Evolutionary conservation across 169 alveolate genomes (phyloP), one percentile per base, ranked within the genome.

Genomic region (Eimeria mitis): DNA sequence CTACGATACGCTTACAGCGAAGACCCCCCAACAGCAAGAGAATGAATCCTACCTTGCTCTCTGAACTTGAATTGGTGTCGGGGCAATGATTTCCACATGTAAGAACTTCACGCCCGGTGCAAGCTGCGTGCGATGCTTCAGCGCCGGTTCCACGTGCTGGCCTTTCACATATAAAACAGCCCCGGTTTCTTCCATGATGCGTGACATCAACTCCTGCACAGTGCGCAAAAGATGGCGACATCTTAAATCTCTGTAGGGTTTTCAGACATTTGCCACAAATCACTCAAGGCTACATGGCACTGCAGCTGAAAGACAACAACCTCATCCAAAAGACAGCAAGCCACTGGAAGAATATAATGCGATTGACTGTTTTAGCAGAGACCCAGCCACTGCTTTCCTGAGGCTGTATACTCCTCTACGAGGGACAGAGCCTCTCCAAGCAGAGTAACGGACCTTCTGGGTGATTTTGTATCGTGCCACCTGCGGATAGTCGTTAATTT

Each of bases 401-500:
- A 34, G 78, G 34, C 0, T 13, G n/a, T 19, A 34, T 16, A 7
- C 16, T 40, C 54, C 54, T 40, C 34, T 21, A 40, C 19, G 54
- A 40, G 54, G 16, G 23, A 42, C 83, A 40, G 28, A 16, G 83
- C n/a, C 83, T 40, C 14, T 73, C 54, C 13, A 40, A 40, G n/a
- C 83, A 19, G 56, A 23, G 52, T 59, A 49, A 2, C 95, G 71
- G 19, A 96, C 98, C 95, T 97, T 97, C 96, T 98, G 98, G 56
- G 99, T 98, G 44, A 98, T 95, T 95, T 98, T 98, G 92, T 92
- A 96, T 49, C 99, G 97, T 19, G 98, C 99, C 78, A 96, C 95
- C 56, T 98, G 98, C n/a, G 99, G 99, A 95, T 98, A 98, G 91
- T 98, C 98, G 97, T 98, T 98, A 89, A 98, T 98, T 90, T 98